Base-by-base conservation (phyloP, 2,329 filamentous ascomycete genomes). In the Proliferodiscus dingleyae region DNA sequence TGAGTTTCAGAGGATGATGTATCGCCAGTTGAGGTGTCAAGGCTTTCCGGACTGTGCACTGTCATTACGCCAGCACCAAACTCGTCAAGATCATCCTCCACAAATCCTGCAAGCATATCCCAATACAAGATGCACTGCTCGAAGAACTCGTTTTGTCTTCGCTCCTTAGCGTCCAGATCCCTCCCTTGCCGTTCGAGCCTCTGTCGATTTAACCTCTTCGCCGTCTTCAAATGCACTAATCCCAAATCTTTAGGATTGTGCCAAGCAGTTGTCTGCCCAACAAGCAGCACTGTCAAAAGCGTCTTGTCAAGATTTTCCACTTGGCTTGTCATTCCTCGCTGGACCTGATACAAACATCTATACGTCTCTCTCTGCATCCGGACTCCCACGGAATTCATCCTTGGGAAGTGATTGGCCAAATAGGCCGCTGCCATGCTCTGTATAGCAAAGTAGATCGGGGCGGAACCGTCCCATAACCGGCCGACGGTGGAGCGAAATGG, bases 401-500 rank as follows among this genome's bases (percentile, higher is more conserved):
- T 69, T 4, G 71, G 77, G 45, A 77, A 78, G 44, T 77, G 68
- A 56, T 80, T 77, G 1, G 77, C 73, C 0, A 82, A 64, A 16
- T 78, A 78, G 3, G 78, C 78, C 7, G 78, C 77, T 1, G 78
- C 76, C 78, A 82, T 83, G 52, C 78, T 81, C 53, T 81, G 78
- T 37, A 81, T 78, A 2, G 77, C 77, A 37, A 75, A 78, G 55
- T 75, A 78, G 41, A 81, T 76, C 0, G 77, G 75, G 15, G 74
- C 66, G 0, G 76, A 80, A n/a, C 71, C 72, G 32, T 75, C 68
- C 71, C 77, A 81, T 2, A 80, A 67, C 18, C 73, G 72, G 4
- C 71, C 72, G 10, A 82, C 75, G 0, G 77, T 76, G 2, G 73
- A 75, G 29, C 79, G 68, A 52, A 81, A 82, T 0, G 78, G 77